Evolutionary conservation across 139 green algal genomes (phyloP), one percentile per base, ranked within the genome.

Genomic region (Picochlorum sp.): DNA sequence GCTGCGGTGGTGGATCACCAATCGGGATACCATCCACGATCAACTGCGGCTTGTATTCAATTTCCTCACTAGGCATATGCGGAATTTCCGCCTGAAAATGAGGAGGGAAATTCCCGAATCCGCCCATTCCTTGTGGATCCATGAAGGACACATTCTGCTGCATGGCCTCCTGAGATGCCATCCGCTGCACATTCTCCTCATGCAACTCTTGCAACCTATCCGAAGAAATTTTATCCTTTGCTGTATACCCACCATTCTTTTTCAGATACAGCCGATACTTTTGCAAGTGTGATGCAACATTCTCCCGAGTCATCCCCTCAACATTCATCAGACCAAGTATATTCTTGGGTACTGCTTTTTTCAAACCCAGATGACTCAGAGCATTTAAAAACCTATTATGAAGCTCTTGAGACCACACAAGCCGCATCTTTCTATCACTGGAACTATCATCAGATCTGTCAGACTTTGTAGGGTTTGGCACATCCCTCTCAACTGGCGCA

Each of bases 251-350:
- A 14, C 71, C 71, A 34, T 74, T 50, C 4, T 63, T 62, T 68
- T 92, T 92, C 30, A 94, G 77, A 60, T 88, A 78, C 51, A 86
- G 68, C n/a, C 87, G 72, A 75, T 96, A 96, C 82, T 96, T 96
- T 45, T 79, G 90, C 38, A 96, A 77, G 63, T 95, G 90, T 47
- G 62, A 83, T 16, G 89, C 89, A 18, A 96, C 86, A 68, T 97
- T 95, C 73, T 96, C 90, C 0, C 90, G 72, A 1, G 88, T 95
- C 76, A 97, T 85, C 51, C 90, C 90, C 56, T 96, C 82, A 45
- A 97, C 91, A 47, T 94, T 90, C 91, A 97, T 97, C 58, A 95
- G 62, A 28, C 63, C 28, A 26, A 85, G 57, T n/a, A 85, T 85
- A 24, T 66, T 77, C 66, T 85, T 85, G 16, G 79, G 79, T 24